Base-by-base conservation (phyloP, 1,284 basidiomycete species). In the Trichosporon sp. region DNA sequence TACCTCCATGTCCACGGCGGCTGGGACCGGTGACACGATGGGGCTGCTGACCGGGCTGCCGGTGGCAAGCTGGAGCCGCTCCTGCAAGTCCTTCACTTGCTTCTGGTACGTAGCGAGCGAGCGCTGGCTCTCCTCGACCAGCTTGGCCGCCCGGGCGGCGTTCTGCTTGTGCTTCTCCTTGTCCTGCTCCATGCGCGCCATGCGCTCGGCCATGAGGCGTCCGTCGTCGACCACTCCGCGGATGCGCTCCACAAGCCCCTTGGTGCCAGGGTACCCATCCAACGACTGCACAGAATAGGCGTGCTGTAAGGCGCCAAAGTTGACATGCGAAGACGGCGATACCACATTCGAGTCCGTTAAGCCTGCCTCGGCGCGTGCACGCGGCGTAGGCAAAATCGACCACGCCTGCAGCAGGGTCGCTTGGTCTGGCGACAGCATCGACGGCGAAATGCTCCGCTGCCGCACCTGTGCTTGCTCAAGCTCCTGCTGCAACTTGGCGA, bases 141-240 rank as follows among this genome's bases (percentile, higher is more conserved):
- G 84, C 77, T 91, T 91, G 82, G 92, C 90, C 11, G 92, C 92
- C 58, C 90, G 84, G 70, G 90, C 89, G 19, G 92, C 92, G 74
- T 95, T 95, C 80, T 88, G 89, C 84, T 92, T 93, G 68, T 93
- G 83, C 68, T 92, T 74, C 71, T 94, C 92, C 69, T 93, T 89
- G 59, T 91, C 90, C 76, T 90, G 87, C 1, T 90, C 91, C 71
- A 91, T 90, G 29, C 90, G 86, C 60, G 92, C 82, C 58, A 92
- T 81, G 54, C 92, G 85, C 76, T 92, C 91, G 69, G 93, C 89
- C 67, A 95, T 79, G 13, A 89, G 83, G 21, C 87, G 86, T 71
- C 93, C 91, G 77, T 95, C 92, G 52, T 85, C 82, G 58, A 94
- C 83, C 62, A 95, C 83, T 4, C 88, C 87, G 68, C 88, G 87